Percentiles rank a stretch among this genome's conserved stretches.
These are phyloP conservation scores for Tubosaeta brunneosetosa DNA, from an alignment of 768 basidiomycete genomes.

Conservation along the genomic window DNA sequence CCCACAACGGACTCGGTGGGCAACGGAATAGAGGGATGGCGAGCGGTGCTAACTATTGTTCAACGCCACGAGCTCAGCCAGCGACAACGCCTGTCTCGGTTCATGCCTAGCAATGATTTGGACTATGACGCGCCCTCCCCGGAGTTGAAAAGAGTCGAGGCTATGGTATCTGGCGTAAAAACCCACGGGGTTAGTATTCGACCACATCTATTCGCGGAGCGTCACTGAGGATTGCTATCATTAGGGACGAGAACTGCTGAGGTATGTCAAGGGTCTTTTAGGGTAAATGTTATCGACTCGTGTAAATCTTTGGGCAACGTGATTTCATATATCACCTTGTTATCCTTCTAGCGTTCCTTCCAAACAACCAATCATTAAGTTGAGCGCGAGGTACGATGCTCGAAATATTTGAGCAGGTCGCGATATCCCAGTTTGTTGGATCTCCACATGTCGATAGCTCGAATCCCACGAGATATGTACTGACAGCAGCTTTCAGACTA, in stretches of 20 bases:
- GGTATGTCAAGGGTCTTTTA: slow-evolving; percentile 65
- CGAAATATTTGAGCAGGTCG: neutral
- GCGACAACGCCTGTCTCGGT: slow-evolving; percentile 41
- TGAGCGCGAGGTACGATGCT: neutral
- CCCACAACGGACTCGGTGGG: slow-evolving; percentile 21
- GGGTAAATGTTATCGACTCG: slow-evolving; percentile 31
- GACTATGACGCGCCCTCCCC: slow-evolving; percentile 32
- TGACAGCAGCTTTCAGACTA: neutral
- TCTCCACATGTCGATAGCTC: too few relatives aligned
- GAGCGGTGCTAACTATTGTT: slow-evolving; percentile 67
- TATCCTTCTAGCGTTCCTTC: neutral
- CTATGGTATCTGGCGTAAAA: slow-evolving; percentile 78
- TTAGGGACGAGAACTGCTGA: slow-evolving; percentile 66
- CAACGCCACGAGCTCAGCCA: slow-evolving; percentile 62
- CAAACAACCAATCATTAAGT: neutral
- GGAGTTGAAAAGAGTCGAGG: slow-evolving; percentile 51
- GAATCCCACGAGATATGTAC: too few relatives aligned
- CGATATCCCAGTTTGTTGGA: neutral
- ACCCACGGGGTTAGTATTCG: slow-evolving; percentile 55
- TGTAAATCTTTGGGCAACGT: slow-evolving; percentile 1
- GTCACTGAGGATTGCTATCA: slow-evolving; percentile 3
- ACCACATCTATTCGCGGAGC: slow-evolving; percentile 4
- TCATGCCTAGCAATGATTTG: slow-evolving; percentile 11
- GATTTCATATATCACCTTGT: neutral
- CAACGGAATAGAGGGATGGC: slow-evolving; percentile 64